Conservation (phyloP, 257 asterid genomes). For the Fraxinus americana region DNA sequence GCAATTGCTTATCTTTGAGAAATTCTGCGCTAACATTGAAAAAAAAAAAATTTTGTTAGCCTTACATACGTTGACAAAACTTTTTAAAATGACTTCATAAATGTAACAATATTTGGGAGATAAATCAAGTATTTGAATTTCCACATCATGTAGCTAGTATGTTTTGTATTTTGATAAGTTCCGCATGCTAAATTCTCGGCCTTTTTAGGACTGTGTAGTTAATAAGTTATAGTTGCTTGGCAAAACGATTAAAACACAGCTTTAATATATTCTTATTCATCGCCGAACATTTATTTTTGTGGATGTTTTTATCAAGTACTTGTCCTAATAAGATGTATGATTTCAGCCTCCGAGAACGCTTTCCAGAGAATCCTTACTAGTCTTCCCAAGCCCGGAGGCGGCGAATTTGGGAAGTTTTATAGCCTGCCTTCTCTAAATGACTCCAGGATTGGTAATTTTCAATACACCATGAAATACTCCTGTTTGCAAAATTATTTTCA, state of each 20-base stretch:
- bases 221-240: not conserved
- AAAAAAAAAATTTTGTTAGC: too few relatives aligned
- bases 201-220: not conserved
- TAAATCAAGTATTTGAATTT: too few relatives aligned
- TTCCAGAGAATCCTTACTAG: constrained; percentile 75
- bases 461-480: not conserved
- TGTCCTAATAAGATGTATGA: constrained; percentile 19
- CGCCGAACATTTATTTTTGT: not conserved
- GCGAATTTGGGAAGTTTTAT: constrained; percentile 87
- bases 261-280: not conserved
- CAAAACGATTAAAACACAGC: not conserved
- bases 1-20: too few relatives aligned
- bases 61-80: too few relatives aligned
- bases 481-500: not conserved
- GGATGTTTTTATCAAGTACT: not conserved
- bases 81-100: too few relatives aligned
- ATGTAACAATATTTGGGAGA: too few relatives aligned
- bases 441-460: constrained; percentile 70
- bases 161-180: not conserved
- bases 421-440: constrained; percentile 87
- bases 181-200: not conserved
- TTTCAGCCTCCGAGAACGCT: constrained; percentile 71
- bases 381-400: constrained; percentile 90
- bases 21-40: too few relatives aligned
- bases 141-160: too few relatives aligned